Conservation (phyloP, 148 eudicot genomes). For the Spergularia bocconei region DNA sequence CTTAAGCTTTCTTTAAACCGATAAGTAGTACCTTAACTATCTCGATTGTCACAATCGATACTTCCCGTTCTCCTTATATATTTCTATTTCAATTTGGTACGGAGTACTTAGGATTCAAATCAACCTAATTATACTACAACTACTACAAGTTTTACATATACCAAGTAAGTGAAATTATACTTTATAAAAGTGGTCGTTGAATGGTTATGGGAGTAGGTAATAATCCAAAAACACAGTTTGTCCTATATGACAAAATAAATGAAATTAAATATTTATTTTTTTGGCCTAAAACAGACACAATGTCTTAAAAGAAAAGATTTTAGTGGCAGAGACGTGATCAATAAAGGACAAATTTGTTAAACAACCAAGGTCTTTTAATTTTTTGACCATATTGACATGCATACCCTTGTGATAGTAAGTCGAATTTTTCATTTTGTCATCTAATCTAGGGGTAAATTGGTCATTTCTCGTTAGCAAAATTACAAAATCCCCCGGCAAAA, state of each 20-base stretch:
- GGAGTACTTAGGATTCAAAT: too few species aligned
- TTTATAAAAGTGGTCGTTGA: conserved; percentile 10
- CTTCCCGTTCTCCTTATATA: too few species aligned
- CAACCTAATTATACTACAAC: not conserved
- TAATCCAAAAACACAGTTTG: conserved; percentile 38
- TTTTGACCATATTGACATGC: conserved; percentile 18
- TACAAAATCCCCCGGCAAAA: conserved; percentile 25
- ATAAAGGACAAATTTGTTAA: conserved; percentile 20
- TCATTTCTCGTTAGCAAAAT: conserved; percentile 26
- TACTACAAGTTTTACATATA: not conserved
- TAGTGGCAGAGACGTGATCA: conserved; percentile 45
- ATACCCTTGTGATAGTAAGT: conserved; percentile 14
- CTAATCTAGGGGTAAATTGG: conserved; percentile 27
- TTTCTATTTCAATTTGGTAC: too few species aligned
- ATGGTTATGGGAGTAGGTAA: conserved; percentile 22
- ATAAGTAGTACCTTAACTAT: too few species aligned
- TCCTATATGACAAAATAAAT: conserved; percentile 26
- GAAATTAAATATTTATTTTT: not conserved
- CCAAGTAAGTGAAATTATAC: conserved; percentile 4
- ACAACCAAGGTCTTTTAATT: not conserved
- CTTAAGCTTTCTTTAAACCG: too few species aligned
- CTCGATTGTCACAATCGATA: too few species aligned
- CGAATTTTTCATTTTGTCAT: not conserved
- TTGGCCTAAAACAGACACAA: conserved; percentile 22
- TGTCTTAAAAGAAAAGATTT: conserved; percentile 32